Evolutionary conservation across 1,139 yeast genomes (phyloP).

Genomic region (Lodderomyces pseudojiufengensis): DNA sequence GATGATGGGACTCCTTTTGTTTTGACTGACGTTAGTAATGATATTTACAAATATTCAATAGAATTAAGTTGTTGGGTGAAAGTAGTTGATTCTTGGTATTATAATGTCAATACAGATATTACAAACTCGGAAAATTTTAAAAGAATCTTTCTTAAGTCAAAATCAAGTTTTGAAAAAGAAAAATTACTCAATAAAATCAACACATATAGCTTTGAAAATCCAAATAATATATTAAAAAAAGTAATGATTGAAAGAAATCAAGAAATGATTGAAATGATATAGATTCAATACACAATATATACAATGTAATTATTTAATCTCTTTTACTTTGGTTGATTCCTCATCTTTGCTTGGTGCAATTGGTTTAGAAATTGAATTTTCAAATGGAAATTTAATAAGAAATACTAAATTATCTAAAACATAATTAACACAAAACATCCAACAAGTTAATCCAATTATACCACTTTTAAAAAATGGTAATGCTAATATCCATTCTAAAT

Average conservation of each 20-base stretch:
- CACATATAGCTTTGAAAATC: slow-evolving; percentile 21
- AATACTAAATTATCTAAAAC: slow-evolving; percentile 29
- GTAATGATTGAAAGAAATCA: slow-evolving; percentile 21
- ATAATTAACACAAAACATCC: slow-evolving; percentile 42
- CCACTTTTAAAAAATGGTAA: slow-evolving; percentile 61
- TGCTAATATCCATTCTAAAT: slow-evolving; percentile 54
- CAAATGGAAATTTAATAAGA: slow-evolving; percentile 28
- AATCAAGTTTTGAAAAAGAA: slow-evolving; percentile 16
- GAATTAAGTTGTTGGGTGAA: slow-evolving; percentile 46
- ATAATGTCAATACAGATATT: slow-evolving; percentile 12
- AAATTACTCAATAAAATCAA: slow-evolving; percentile 18
- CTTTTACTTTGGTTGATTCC: slow-evolving; percentile 3
- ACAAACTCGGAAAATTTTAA: neutral
- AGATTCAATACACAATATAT: neutral
- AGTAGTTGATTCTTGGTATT: slow-evolving; percentile 49
- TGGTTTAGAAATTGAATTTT: slow-evolving; percentile 23
- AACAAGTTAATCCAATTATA: slow-evolving; percentile 48
- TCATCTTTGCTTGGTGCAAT: slow-evolving; percentile 11
- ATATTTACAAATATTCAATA: slow-evolving; percentile 38
- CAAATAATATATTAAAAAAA: slow-evolving; percentile 18
- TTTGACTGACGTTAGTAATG: slow-evolving; percentile 27
- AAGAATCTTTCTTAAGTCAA: slow-evolving; percentile 7
- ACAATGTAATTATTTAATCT: slow-evolving; percentile 1
- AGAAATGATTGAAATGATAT: slow-evolving; percentile 7
- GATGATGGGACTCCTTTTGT: slow-evolving; percentile 43